phyloP scores from a whole-genome alignment of 129 eudicot species.

The Chrysanthemum seticuspe region DNA sequence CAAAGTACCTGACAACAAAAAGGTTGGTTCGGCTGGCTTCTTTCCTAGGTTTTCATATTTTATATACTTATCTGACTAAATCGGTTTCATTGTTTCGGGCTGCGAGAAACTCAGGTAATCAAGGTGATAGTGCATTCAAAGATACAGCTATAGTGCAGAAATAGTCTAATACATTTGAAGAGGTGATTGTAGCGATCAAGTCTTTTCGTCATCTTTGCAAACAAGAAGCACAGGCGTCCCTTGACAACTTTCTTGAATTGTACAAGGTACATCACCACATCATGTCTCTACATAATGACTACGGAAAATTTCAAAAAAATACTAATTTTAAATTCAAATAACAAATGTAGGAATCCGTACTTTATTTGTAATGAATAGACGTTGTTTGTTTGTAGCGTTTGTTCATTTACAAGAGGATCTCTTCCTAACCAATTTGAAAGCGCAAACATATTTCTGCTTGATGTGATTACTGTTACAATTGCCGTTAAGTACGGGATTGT shows the following conservation, averaged over 20 bases:
- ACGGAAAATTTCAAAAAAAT: too few relatives aligned
- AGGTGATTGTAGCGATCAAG: constrained; percentile 87
- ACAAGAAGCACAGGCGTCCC: constrained; percentile 78
- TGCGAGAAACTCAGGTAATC: constrained; percentile 84
- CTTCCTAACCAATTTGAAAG: too few relatives aligned
- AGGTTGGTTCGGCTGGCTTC: too few relatives aligned
- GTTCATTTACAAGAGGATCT: too few relatives aligned
- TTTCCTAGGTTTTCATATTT: too few relatives aligned
- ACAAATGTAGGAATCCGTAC: not conserved
- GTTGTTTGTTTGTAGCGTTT: too few relatives aligned
- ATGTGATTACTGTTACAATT: too few relatives aligned
- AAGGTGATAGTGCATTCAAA: constrained; percentile 86
- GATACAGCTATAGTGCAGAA: constrained; percentile 89
- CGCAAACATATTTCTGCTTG: too few relatives aligned
- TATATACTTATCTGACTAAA: constrained; percentile 47
- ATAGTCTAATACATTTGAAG: constrained; percentile 70
- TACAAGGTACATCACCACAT: constrained; percentile 59
- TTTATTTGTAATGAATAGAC: not conserved
- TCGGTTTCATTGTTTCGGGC: constrained; percentile 82
- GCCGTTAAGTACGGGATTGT: too few relatives aligned
- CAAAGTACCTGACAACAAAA: too few relatives aligned
- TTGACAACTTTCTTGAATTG: constrained; percentile 78
- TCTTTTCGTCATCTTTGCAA: constrained; percentile 86
- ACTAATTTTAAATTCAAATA: not conserved
- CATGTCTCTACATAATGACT: not conserved